These are phyloP conservation scores for Conoideocrella luteorostrata DNA, from an alignment of 2,329 filamentous ascomycete genomes.

Conservation along the genomic window DNA sequence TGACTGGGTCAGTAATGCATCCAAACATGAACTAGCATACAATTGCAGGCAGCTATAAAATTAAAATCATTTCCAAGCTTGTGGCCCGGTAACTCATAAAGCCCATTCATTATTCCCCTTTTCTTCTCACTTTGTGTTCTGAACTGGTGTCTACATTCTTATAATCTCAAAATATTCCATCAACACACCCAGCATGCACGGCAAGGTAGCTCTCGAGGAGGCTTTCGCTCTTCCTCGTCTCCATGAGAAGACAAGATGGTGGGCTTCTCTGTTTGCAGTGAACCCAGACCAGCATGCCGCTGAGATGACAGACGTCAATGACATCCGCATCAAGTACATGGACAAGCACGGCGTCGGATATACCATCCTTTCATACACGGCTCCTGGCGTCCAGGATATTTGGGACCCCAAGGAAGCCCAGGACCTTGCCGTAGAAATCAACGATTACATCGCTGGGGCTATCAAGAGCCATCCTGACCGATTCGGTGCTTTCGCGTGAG, in stretches of 20 bases:
- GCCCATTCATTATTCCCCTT: too few relatives aligned
- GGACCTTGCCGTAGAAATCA: conserved; percentile 34
- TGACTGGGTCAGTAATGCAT: too few relatives aligned
- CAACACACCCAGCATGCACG: conserved; percentile 37
- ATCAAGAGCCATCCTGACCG: conserved; percentile 33
- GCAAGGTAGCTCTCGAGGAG: conserved; percentile 57
- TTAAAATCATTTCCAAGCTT: too few relatives aligned
- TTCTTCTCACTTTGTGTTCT: too few relatives aligned
- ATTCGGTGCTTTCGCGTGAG: conserved; percentile 41
- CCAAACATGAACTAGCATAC: too few relatives aligned
- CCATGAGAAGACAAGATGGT: conserved; percentile 53
- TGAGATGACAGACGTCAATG: conserved; percentile 42
- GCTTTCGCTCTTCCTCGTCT: conserved; percentile 55
- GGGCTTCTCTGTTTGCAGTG: conserved; percentile 53
- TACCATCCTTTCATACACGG: conserved; percentile 42
- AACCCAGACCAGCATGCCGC: conserved; percentile 50
- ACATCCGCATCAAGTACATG: conserved; percentile 34
- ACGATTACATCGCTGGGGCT: conserved; percentile 32
- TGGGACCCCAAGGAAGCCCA: conserved; percentile 35
- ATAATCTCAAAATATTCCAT: too few relatives aligned
- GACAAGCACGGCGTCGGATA: conserved; percentile 42
- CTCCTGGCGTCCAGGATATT: conserved; percentile 41
- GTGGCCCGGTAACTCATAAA: too few relatives aligned
- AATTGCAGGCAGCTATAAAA: too few relatives aligned
- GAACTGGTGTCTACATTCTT: too few relatives aligned